Conservation (phyloP, 2,329 filamentous ascomycete species). For the Didymella lethalis region DNA sequence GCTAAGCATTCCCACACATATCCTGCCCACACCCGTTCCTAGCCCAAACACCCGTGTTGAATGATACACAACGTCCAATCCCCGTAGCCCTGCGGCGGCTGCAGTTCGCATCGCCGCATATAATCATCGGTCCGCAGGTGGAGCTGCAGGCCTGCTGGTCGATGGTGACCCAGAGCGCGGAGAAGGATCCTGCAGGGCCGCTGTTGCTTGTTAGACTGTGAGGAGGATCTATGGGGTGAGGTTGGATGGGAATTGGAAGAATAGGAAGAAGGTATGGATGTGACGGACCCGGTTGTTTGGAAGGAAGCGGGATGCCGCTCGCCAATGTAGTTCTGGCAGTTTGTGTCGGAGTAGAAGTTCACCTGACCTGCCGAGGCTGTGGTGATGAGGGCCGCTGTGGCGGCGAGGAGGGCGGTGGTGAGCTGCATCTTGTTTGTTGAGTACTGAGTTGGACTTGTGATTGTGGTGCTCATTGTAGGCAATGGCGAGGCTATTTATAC, state of each 20-base stretch:
- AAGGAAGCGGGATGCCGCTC: conserved; percentile 15
- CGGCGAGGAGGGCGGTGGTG: conserved; percentile 14
- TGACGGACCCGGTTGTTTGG: conserved; percentile 23
- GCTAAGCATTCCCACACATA: conserved; percentile 12
- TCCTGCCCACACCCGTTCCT: conserved; percentile 25
- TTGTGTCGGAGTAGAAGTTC: conserved; percentile 31
- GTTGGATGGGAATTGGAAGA: neutral
- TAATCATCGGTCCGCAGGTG: conserved; percentile 27
- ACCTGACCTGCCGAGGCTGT: conserved; percentile 27
- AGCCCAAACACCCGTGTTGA: conserved; percentile 30
- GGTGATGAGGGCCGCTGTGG: conserved; percentile 14
- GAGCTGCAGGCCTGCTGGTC: conserved; percentile 25
- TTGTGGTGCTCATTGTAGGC: neutral
- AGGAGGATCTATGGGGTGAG: no score
- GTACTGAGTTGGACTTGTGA: no score
- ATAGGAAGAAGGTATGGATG: neutral
- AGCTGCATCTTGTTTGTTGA: conserved; percentile 10
- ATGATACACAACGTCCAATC: conserved; percentile 21
- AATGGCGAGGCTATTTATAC: neutral
- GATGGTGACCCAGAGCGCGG: conserved; percentile 27
- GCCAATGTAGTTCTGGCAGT: conserved; percentile 31
- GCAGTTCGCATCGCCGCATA: conserved; percentile 28
- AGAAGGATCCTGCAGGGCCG: conserved; percentile 29
- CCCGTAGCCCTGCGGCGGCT: conserved; percentile 17
- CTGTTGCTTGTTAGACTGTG: conserved; percentile 5